Evolutionary conservation across 495 filamentous ascomycete genomes (phyloP), one percentile per base, ranked within the genome.

Genomic region (Penicillium lagena): DNA sequence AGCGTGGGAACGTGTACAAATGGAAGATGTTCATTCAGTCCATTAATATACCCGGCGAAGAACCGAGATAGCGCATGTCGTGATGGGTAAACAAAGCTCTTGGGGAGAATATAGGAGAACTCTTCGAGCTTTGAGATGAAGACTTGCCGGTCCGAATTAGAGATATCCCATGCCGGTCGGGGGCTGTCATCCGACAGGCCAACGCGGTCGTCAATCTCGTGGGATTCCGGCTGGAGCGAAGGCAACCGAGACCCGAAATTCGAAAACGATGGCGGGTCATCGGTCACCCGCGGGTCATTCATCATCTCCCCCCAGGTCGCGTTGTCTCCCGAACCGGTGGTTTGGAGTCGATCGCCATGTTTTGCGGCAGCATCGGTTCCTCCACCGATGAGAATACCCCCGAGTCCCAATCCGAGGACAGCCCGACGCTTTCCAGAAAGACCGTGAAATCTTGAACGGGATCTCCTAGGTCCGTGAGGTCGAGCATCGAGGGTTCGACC

Each of bases 171-270:
- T n/a, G 79, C 76, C 7, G 77, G 73, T 13, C 70, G 63, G 7
- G 68, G 60, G 15, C 66, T 62, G 12, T 73, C 70, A 54, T 73
- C 70, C 3, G 58, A 54, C 22, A 73, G 62, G 5, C 68, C 68
- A 37, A 70, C 61, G 12, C 70, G 68, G 29, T 81, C 79, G 28
- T 75, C 67, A 5, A 76, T 67, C 52, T 83, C 77, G 43, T 80
- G 73, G 15, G 70, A 69, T 42, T 86, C 82, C 13, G 82, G 82
- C 51, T 80, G 78, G 33, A 86, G 59, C 7, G 83, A 87, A 1
- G 82, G 81, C 35, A 86, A 73, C 34, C 84, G 72, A 2, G 83
- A 87, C 1, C 82, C 81, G 46, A 86, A 83, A 37, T 81, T 77
- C 9, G 80, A 85, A 13, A 80, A 72, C 1, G 81, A 73, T 9